Conservation (phyloP, 2,329 filamentous ascomycete species). For the Cephalotrichum gorgonifer region DNA sequence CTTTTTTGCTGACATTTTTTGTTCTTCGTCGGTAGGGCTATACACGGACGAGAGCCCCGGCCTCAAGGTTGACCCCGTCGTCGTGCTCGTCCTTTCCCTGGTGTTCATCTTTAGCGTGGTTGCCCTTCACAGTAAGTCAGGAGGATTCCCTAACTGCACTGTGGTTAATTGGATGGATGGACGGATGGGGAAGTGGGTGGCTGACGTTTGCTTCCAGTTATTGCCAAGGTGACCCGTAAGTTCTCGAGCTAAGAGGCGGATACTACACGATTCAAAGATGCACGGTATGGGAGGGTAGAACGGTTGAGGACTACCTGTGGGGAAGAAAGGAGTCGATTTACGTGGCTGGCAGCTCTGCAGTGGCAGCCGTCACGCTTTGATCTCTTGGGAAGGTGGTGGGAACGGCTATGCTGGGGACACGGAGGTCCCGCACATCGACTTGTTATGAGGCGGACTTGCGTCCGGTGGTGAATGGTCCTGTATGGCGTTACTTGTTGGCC, state of each 20-base stretch:
- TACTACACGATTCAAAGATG: background rate
- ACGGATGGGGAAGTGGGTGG: background rate
- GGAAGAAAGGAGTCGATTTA: background rate
- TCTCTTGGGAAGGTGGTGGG: background rate
- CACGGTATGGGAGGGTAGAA: background rate
- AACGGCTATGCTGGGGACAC: background rate
- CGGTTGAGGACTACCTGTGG: background rate
- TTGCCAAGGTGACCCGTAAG: constrained; percentile 87
- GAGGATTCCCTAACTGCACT: constrained; percentile 10
- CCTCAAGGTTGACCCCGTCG: constrained; percentile 94
- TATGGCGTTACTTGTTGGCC: too few relatives aligned
- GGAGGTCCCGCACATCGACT: too few relatives aligned
- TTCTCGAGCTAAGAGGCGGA: constrained; percentile 52
- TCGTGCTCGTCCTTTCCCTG: constrained; percentile 89
- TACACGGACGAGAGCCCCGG: constrained; percentile 98
- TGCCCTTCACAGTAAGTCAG: constrained; percentile 78
- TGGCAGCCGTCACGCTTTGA: background rate
- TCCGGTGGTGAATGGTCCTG: too few relatives aligned
- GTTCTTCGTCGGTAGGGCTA: constrained; percentile 58
- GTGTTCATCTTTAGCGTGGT: constrained; percentile 99
- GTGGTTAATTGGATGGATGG: background rate
- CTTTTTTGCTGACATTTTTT: constrained; percentile 16
- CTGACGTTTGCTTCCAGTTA: constrained; percentile 45
- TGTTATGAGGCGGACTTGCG: too few relatives aligned
- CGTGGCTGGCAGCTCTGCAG: background rate